Evolutionary conservation across 2,329 filamentous ascomycete genomes (phyloP).

Genomic region (Calonectria pteridis): DNA sequence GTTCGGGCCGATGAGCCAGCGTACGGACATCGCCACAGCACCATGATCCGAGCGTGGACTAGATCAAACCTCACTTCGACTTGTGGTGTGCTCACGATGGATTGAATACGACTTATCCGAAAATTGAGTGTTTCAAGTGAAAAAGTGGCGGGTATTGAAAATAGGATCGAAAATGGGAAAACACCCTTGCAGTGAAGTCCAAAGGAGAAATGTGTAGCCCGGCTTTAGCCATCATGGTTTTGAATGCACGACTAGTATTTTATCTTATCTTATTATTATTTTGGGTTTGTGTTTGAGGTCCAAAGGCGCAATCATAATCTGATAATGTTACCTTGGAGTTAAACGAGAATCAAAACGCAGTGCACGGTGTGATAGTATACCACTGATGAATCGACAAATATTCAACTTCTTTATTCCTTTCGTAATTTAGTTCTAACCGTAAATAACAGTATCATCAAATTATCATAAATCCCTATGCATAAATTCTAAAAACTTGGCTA

Average conservation of each 20-base stretch:
- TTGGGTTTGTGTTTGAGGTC: not conserved
- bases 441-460: not conserved
- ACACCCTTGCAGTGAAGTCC: too few relatives aligned
- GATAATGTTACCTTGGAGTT: not conserved
- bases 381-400: not conserved
- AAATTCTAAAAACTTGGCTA: not conserved
- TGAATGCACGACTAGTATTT: not conserved
- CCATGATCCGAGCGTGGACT: conserved; percentile 4
- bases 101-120: not conserved
- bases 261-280: not conserved
- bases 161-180: too few relatives aligned
- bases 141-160: not conserved
- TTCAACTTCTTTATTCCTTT: not conserved
- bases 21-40: conserved; percentile 18
- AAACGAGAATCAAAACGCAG: not conserved
- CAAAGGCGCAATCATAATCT: not conserved
- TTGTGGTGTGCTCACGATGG: not conserved
- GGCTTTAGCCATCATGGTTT: not conserved
- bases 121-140: not conserved
- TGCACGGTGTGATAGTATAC: not conserved
- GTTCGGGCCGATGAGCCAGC: conserved; percentile 37
- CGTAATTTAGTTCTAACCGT: not conserved
- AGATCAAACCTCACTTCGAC: not conserved
- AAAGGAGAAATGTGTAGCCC: not conserved
- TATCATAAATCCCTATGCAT: not conserved